A percentile compares a stretch with the other conserved stretches of the same genome.
Conservation (phyloP, 352 stramenopile genomes). For the Pythium vanterpoolii region DNA sequence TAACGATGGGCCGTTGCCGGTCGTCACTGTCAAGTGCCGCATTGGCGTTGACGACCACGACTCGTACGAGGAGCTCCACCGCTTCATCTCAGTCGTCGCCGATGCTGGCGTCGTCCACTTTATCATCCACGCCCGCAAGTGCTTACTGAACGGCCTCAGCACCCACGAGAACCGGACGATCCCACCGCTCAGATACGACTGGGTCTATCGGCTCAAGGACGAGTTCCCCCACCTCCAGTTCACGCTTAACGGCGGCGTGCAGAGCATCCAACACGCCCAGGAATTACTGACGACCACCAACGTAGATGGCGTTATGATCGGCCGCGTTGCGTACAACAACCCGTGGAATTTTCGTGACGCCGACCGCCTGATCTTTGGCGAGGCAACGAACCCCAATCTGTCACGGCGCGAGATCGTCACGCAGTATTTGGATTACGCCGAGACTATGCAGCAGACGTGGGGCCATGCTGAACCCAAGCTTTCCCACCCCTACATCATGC, state of each 20-base stretch:
- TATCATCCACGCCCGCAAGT: constrained; percentile 98
- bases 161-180: constrained; percentile 98
- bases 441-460: constrained; percentile 74
- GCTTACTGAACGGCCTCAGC: constrained; percentile 93
- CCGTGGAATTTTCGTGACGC: constrained; percentile 88
- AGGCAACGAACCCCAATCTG: constrained; percentile 67
- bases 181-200: constrained; percentile 94
- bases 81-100: constrained; percentile 93
- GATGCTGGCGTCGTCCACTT: constrained; percentile 93
- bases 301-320: constrained; percentile 90
- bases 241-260: constrained; percentile 97
- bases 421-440: constrained; percentile 85
- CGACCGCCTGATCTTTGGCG: constrained; percentile 80
- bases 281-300: constrained; percentile 78
- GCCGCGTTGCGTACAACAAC: constrained; percentile 84
- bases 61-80: constrained; percentile 88
- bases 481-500: constrained; percentile 65
- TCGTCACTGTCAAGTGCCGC: constrained; percentile 98
- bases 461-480: constrained; percentile 42
- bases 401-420: constrained; percentile 84
- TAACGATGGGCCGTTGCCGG: constrained; percentile 11
- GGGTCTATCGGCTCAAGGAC: constrained; percentile 91
- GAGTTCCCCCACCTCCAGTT: constrained; percentile 97
- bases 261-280: constrained; percentile 89
- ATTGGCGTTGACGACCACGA: constrained; percentile 96